A percentile compares a stretch with the other conserved stretches of the same genome.
These are phyloP conservation scores for Beauveria sp. DNA, from an alignment of 2,329 filamentous ascomycete genomes.

Conservation along the genomic window DNA sequence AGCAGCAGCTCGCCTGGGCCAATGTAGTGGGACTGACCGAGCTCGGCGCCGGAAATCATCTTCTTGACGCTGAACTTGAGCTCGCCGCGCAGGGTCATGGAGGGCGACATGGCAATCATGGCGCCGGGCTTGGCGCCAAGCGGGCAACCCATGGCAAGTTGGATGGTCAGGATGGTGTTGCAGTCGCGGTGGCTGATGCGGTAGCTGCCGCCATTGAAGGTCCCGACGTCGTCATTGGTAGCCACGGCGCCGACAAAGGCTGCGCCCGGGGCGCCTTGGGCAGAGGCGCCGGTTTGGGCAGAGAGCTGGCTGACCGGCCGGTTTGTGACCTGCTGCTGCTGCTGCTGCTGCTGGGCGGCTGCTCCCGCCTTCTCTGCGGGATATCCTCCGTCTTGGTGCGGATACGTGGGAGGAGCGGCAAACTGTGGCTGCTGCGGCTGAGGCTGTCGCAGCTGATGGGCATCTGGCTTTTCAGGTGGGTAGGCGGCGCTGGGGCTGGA, in stretches of 20 bases:
- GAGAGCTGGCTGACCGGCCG: conserved; percentile 25
- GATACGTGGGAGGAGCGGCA: conserved; percentile 10
- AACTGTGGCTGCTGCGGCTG: conserved; percentile 22
- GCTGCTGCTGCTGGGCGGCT: conserved; percentile 15
- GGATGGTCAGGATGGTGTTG: conserved; percentile 83
- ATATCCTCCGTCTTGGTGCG: conserved; percentile 16
- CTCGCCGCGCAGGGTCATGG: conserved; percentile 72
- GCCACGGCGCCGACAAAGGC: conserved; percentile 58
- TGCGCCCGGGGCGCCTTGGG: conserved; percentile 22
- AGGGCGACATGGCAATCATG: conserved; percentile 94
- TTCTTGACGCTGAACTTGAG: conserved; percentile 90
- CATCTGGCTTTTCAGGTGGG: conserved; percentile 13
- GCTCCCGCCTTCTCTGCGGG: conserved; percentile 22
- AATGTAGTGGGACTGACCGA: conserved; percentile 71
- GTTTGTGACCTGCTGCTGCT: conserved; percentile 16
- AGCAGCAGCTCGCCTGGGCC: conserved; percentile 87
- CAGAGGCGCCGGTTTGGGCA: conserved; percentile 15
- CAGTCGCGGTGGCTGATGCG: conserved; percentile 86
- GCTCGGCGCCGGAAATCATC: conserved; percentile 72
- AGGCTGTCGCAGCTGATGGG: conserved; percentile 19
- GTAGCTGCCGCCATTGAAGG: conserved; percentile 93
- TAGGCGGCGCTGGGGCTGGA: conserved; percentile 13
- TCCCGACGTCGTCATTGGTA: conserved; percentile 78
- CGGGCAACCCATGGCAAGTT: conserved; percentile 83
- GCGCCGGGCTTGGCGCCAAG: conserved; percentile 72